Evolutionary conservation across 2,329 filamentous ascomycete genomes (phyloP).

Genomic region (Pochonia chlamydosporia): DNA sequence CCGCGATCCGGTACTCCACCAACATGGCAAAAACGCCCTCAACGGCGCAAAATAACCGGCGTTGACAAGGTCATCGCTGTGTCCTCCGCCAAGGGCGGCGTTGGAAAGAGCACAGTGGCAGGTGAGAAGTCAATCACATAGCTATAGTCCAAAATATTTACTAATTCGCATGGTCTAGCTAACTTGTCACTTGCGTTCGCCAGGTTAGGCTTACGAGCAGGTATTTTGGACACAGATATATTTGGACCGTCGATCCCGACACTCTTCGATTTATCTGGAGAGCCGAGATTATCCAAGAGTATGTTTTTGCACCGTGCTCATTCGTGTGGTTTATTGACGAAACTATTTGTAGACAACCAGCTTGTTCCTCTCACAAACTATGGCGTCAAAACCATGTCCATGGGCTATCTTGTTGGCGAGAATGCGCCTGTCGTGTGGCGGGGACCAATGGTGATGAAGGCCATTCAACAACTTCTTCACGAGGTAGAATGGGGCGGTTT

Average conservation of each 20-base stretch:
- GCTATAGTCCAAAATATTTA: not conserved
- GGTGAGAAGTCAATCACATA: slow-evolving; percentile 40
- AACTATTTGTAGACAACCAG: slow-evolving; percentile 55
- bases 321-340: not conserved
- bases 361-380: slow-evolving; percentile 88
- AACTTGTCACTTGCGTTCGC: slow-evolving; percentile 88
- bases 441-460: slow-evolving; percentile 96
- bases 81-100: slow-evolving; percentile 95
- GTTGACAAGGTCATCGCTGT: slow-evolving; percentile 94
- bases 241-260: slow-evolving; percentile 95
- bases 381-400: slow-evolving; percentile 96
- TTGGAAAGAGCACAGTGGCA: slow-evolving; percentile 92
- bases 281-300: slow-evolving; percentile 72
- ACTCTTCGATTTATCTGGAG: slow-evolving; percentile 72
- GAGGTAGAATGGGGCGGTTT: slow-evolving; percentile 91
- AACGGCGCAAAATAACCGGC: slow-evolving; percentile 72
- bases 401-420: slow-evolving; percentile 85
- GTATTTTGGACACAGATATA: slow-evolving; percentile 92
- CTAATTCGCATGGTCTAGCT: slow-evolving; percentile 29
- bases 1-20: slow-evolving; percentile 63
- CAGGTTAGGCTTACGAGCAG: slow-evolving; percentile 70
- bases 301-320: slow-evolving; percentile 25
- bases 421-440: slow-evolving; percentile 87
- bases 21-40: slow-evolving; percentile 66
- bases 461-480: slow-evolving; percentile 88